These are phyloP conservation scores for Daldinia childiae DNA, from an alignment of 495 filamentous ascomycete genomes.

Conservation along the genomic window DNA sequence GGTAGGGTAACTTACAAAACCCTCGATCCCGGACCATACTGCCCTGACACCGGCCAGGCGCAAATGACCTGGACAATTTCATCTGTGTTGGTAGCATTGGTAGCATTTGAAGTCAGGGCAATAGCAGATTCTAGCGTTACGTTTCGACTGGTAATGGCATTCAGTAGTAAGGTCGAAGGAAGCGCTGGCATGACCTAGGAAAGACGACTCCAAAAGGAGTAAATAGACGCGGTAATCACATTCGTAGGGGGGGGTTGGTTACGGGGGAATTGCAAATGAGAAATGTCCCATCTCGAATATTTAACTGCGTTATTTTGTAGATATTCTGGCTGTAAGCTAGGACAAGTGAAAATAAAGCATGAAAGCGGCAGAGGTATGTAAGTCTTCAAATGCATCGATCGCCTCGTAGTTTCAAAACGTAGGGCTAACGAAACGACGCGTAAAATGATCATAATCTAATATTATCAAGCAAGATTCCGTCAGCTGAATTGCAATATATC, in stretches of 20 bases:
- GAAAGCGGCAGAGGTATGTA: not conserved
- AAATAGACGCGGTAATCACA: conserved; percentile 9
- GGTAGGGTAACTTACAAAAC: conserved; percentile 58
- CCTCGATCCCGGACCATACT: conserved; percentile 67
- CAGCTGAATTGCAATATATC: not conserved
- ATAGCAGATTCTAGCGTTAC: conserved; percentile 22
- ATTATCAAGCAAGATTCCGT: conserved; percentile 1
- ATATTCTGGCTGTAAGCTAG: not conserved
- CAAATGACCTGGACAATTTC: conserved; percentile 62
- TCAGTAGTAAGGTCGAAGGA: conserved; percentile 44
- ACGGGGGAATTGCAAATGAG: not conserved
- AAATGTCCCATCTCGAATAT: conserved; percentile 24
- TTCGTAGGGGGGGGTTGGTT: not conserved
- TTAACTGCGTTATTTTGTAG: conserved; percentile 11
- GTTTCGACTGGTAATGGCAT: conserved; percentile 45
- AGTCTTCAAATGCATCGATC: conserved; percentile 13
- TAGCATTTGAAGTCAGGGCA: conserved; percentile 11
- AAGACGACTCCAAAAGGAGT: not conserved
- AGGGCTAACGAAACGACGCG: conserved; percentile 18
- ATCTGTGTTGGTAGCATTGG: conserved; percentile 39
- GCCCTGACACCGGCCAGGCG: conserved; percentile 68
- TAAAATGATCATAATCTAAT: not conserved
- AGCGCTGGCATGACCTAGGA: conserved; percentile 55
- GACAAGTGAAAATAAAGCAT: not conserved
- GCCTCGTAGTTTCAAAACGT: conserved; percentile 16